phyloP scores from a whole-genome alignment of 202 grass and related monocot genomes.

The Cymbopogon flexuosus region DNA sequence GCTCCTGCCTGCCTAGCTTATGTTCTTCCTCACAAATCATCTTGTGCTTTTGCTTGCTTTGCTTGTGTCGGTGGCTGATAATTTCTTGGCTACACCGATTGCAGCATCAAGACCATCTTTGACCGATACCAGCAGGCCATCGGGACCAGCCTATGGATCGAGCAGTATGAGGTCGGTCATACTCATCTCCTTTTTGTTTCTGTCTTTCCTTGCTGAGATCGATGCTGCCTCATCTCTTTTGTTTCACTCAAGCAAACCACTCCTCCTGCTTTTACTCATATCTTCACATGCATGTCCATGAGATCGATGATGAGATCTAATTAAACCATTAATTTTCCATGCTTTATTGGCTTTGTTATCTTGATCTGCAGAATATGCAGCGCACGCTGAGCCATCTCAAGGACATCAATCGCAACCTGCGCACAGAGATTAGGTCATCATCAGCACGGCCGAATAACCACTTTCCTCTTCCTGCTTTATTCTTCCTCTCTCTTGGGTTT shows the following conservation, averaged over 20 bases:
- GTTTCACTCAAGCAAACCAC: neutral
- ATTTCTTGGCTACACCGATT: neutral
- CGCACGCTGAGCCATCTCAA: slow-evolving; percentile 82
- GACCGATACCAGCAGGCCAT: slow-evolving; percentile 86
- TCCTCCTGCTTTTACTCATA: neutral
- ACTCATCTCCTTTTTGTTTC: neutral
- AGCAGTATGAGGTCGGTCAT: slow-evolving; percentile 71
- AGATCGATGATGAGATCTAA: slow-evolving; percentile 12
- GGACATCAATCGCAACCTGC: slow-evolving; percentile 86
- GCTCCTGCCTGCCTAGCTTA: no score
- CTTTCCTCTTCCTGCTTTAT: neutral
- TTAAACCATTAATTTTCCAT: neutral
- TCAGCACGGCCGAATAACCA: neutral
- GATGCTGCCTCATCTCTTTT: neutral
- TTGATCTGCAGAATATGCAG: slow-evolving; percentile 75
- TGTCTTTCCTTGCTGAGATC: neutral
- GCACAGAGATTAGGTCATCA: slow-evolving; percentile 72
- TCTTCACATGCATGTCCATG: neutral
- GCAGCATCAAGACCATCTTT: slow-evolving; percentile 74
- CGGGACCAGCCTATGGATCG: slow-evolving; percentile 65
- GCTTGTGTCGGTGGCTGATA: neutral
- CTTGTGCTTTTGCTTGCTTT: neutral
- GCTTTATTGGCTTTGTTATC: neutral
- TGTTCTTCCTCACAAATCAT: no score
- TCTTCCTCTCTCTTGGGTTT: no score